Evolutionary conservation across 139 green algal genomes (phyloP).

Genomic region (Chlorella sp.): DNA sequence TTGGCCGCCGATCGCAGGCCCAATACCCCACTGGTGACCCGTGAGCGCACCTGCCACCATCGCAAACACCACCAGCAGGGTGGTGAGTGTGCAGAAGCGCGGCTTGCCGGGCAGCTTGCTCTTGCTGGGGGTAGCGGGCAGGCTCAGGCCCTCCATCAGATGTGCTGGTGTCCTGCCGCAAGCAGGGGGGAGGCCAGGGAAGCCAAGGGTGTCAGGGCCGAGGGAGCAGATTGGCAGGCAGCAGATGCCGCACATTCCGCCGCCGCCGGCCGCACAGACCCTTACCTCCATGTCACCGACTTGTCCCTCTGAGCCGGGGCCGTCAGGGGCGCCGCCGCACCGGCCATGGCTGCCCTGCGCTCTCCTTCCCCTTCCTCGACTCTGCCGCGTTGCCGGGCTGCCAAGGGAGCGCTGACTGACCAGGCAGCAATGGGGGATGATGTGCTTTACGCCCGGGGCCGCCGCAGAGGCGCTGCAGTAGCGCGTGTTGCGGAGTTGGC

Average conservation of each 20-base stretch:
- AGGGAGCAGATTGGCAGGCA: not conserved
- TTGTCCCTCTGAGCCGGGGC: not conserved
- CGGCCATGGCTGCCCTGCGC: not conserved
- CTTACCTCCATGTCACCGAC: slow-evolving; percentile 3
- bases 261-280: too few relatives aligned
- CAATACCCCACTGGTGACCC: not conserved
- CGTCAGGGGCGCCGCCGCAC: not conserved
- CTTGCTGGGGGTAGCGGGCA: slow-evolving; percentile 45
- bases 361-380: too few relatives aligned
- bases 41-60: not conserved
- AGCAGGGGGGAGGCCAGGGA: too few relatives aligned
- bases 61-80: slow-evolving; percentile 13
- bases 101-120: slow-evolving; percentile 25
- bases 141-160: slow-evolving; percentile 1
- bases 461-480: too few relatives aligned
- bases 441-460: too few relatives aligned
- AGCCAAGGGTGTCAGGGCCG: not conserved
- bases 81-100: slow-evolving; percentile 30
- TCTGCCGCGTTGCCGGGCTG: too few relatives aligned
- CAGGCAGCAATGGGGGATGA: too few relatives aligned
- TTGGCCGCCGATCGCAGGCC: not conserved
- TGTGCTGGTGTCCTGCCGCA: not conserved
- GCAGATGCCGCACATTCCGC: too few relatives aligned
- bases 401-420: too few relatives aligned
- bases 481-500: too few relatives aligned